A percentile compares a stretch with the other conserved stretches of the same genome.
Evolutionary conservation across 2,329 filamentous ascomycete genomes (phyloP).

Genomic region (Apiospora malaysiana): DNA sequence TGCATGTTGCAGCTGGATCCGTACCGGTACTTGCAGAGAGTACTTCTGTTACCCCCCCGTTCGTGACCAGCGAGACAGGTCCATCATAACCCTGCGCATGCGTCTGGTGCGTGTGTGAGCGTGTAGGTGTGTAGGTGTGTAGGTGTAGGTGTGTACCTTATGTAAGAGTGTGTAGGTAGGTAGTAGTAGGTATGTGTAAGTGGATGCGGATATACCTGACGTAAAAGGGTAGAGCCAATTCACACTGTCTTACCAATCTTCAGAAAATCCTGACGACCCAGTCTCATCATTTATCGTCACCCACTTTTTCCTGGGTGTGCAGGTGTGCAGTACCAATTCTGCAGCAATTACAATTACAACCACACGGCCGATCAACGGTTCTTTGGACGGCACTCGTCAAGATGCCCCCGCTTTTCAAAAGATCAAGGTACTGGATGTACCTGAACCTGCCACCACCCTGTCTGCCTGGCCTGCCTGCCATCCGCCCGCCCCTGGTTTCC

Average conservation of each 20-base stretch:
- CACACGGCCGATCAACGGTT: slow-evolving; percentile 26
- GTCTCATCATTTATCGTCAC: slow-evolving; percentile 22
- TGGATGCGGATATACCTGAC: background rate
- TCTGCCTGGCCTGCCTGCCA: background rate
- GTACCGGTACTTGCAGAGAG: background rate
- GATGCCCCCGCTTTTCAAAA: background rate
- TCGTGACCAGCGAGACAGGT: slow-evolving; percentile 6
- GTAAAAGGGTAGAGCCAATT: background rate
- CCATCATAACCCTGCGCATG: slow-evolving; percentile 7
- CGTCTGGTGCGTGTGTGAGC: background rate
- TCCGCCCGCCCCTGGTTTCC: slow-evolving; percentile 2
- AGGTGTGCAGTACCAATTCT: slow-evolving; percentile 3
- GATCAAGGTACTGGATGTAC: slow-evolving; percentile 21
- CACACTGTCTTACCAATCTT: slow-evolving; percentile 20
- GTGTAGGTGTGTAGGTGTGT: background rate
- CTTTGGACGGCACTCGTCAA: slow-evolving; percentile 26
- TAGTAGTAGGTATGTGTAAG: slow-evolving; percentile 12
- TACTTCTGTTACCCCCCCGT: background rate
- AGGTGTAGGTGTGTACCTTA: slow-evolving; percentile 11
- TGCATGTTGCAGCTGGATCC: background rate
- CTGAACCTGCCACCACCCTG: slow-evolving; percentile 23
- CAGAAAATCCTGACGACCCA: slow-evolving; percentile 21
- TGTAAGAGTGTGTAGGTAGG: background rate
- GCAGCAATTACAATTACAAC: slow-evolving; percentile 9
- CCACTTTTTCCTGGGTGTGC: slow-evolving; percentile 18